Evolutionary conservation across 345 rosid genomes (phyloP), one percentile per base, ranked within the genome.

Genomic region (Euphorbia pulcherrima): DNA sequence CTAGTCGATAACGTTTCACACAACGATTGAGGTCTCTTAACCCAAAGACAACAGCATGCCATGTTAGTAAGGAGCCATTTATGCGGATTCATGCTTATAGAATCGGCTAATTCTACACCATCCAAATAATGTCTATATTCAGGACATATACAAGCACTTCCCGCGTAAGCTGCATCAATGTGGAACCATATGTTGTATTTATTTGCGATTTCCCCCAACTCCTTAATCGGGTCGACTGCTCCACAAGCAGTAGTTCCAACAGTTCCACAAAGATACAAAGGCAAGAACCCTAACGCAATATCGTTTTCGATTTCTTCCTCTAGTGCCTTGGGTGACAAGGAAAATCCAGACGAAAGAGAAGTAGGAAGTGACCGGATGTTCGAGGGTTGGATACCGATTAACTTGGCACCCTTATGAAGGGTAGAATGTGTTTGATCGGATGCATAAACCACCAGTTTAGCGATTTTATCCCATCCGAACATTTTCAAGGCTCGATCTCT

Each of bases 151-250:
- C 79, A 79, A 24, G 80, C 74, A n/a, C 73, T 58, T 1, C 80
- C 80, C 12, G 66, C 76, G 44, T 73, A 77, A 44, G 74, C 83
- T 0, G 75, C 83, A 47, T 76, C 83, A 2, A 80, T 64, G n/a
- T 80, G 80, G 26, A 76, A 64, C 83, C 81, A 77, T n/a, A 80
- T 6, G 18, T 68, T 64, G 62, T 66, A 48, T 8, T 71, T 27
- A 9, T 2, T 40, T 0, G 83, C 77, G 48, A 76, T 51, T 73
- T 67, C 21, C 4, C 68, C 75, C 14, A 73, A 7, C 8, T 63
- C 73, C 11, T 33, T 17, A 6, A 79, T 23, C 9, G 79, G 77
- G 66, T 79, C 79, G 39, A 75, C 77, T 0, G 79, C 77, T 23
- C 72, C 2, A 80, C 40, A 5, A 80, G 76, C n/a, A n/a, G n/a